phyloP scores from a whole-genome alignment of 768 basidiomycete species.

The Tylopilus subfusipes region DNA sequence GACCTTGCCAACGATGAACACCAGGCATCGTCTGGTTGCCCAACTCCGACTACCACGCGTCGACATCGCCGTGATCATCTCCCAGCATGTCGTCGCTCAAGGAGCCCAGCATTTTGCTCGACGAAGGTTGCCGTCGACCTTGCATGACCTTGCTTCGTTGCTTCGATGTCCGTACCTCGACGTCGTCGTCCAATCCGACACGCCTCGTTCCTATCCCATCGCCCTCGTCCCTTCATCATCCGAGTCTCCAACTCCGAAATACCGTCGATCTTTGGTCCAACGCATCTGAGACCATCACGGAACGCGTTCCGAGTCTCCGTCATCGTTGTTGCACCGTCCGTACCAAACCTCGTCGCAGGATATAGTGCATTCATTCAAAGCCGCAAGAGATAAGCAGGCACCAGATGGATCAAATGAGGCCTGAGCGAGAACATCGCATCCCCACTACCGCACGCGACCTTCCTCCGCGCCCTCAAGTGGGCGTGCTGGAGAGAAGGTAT shows the following conservation, averaged over 20 bases:
- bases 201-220: neutral
- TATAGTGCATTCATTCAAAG: neutral
- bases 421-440: neutral
- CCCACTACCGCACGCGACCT: conserved; percentile 7
- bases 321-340: neutral
- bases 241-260: neutral
- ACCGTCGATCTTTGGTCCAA: neutral
- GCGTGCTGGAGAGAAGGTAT: conserved; percentile 15
- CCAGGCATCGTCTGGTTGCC: neutral
- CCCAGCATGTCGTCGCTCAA: neutral
- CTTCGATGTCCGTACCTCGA: neutral
- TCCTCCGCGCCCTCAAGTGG: conserved; percentile 16
- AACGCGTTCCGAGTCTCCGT: neutral
- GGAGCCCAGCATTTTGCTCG: neutral
- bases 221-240: neutral
- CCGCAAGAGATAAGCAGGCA: neutral
- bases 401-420: neutral
- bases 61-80: neutral
- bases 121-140: neutral
- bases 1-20: neutral
- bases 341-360: conserved; percentile 1
- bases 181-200: neutral
- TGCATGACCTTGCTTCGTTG: neutral
- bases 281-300: neutral
- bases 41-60: neutral